These are phyloP conservation scores for Rubus idaeus DNA, from an alignment of 306 rosid genomes.

Conservation along the genomic window DNA sequence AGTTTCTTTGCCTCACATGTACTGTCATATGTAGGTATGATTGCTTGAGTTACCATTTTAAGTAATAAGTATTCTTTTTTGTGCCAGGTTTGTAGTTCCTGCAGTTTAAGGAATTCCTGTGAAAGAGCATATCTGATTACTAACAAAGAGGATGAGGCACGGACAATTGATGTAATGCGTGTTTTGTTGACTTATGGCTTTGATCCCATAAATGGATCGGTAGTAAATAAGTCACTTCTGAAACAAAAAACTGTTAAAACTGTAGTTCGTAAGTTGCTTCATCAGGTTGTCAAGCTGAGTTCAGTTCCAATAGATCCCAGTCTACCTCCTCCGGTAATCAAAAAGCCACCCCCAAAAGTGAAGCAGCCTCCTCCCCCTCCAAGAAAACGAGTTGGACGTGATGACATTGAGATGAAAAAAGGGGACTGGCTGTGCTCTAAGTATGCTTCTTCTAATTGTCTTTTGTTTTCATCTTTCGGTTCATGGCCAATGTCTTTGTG, in stretches of 20 bases:
- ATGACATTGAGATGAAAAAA: constrained; percentile 95
- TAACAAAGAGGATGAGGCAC: constrained; percentile 90
- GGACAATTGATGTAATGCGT: constrained; percentile 86
- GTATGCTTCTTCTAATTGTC: constrained; percentile 46
- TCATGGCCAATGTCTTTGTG: constrained; percentile 8
- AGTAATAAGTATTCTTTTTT: constrained; percentile 36
- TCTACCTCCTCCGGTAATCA: constrained; percentile 82
- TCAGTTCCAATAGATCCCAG: constrained; percentile 93
- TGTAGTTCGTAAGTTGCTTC: constrained; percentile 85
- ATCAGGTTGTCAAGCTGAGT: constrained; percentile 91
- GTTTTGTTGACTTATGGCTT: constrained; percentile 70
- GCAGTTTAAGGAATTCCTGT: constrained; percentile 91
- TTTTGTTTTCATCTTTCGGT: constrained; percentile 18
- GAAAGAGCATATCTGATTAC: constrained; percentile 78
- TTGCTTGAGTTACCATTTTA: not conserved
- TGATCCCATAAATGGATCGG: constrained; percentile 69
- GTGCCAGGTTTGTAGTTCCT: constrained; percentile 95
- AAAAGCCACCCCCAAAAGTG: constrained; percentile 84
- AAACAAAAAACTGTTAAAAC: constrained; percentile 74
- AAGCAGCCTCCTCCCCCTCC: constrained; percentile 96
- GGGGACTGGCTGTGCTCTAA: constrained; percentile 99
- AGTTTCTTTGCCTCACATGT: not conserved
- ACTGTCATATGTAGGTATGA: not conserved
- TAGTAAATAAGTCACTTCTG: constrained; percentile 57
- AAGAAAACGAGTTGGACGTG: constrained; percentile 82